Evolutionary conservation across 306 rosid genomes (phyloP).

Genomic region (Ceratonia siliqua): DNA sequence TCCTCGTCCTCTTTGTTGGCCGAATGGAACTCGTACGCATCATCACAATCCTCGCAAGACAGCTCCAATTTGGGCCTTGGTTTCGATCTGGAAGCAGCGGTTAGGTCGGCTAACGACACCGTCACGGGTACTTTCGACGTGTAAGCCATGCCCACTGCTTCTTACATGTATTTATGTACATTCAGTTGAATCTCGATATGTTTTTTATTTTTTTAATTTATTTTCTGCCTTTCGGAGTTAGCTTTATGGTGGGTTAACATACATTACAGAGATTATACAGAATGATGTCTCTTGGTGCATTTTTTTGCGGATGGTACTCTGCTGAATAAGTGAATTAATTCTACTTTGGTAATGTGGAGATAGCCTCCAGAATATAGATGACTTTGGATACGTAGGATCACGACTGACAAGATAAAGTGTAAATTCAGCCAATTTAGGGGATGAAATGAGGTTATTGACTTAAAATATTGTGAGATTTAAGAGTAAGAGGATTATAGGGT

Average conservation of each 20-base stretch:
- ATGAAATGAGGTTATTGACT: not conserved
- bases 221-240: not conserved
- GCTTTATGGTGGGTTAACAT: not conserved
- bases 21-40: slow-evolving; percentile 92
- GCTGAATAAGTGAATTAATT: not conserved
- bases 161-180: not conserved
- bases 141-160: slow-evolving; percentile 50
- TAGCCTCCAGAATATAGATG: not conserved
- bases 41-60: slow-evolving; percentile 57
- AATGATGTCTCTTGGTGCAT: too few species aligned
- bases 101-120: slow-evolving; percentile 90
- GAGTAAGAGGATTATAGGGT: not conserved
- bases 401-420: not conserved
- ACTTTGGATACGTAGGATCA: slow-evolving; percentile 4
- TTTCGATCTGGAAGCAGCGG: slow-evolving; percentile 95
- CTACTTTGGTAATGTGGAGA: not conserved
- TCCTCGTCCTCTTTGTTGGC: slow-evolving; percentile 70
- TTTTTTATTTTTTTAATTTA: not conserved
- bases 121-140: slow-evolving; percentile 89
- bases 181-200: slow-evolving; percentile 19
- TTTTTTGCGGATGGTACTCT: not conserved
- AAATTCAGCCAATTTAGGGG: not conserved
- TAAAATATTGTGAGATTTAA: not conserved
- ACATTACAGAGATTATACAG: too few species aligned
- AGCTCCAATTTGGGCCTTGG: slow-evolving; percentile 48